Conservation (phyloP, 2,329 filamentous ascomycete species). For the Cercospora sesami region DNA sequence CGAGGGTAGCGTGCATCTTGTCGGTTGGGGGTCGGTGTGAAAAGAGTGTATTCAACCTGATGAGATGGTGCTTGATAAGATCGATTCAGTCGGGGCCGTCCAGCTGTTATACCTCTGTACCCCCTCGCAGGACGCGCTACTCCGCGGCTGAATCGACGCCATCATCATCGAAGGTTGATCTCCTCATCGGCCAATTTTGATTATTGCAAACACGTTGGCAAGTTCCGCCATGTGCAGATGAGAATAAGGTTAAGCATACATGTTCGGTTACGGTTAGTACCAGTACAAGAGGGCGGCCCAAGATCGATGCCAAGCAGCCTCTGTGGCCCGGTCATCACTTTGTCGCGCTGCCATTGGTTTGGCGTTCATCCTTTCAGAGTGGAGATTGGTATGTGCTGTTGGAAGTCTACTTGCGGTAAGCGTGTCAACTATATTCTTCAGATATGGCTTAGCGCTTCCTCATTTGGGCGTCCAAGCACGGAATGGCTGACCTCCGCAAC, state of each 20-base stretch:
- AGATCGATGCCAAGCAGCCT: neutral
- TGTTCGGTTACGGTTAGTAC: slow-evolving; percentile 5
- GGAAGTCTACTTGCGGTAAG: neutral
- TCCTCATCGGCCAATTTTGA: neutral
- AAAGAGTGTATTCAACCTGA: neutral
- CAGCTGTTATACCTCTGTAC: neutral
- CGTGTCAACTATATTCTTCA: no score
- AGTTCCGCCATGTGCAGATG: neutral
- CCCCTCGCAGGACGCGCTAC: neutral
- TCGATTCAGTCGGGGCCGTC: neutral
- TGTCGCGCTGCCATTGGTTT: neutral
- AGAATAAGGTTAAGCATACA: slow-evolving; percentile 21
- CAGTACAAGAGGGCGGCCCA: neutral
- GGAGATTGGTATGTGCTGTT: neutral
- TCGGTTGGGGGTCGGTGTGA: neutral
- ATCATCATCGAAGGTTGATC: slow-evolving; percentile 2
- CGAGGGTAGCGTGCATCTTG: slow-evolving; percentile 27
- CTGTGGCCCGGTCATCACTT: neutral
- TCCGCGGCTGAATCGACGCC: slow-evolving; percentile 1
- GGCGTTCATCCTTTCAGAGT: neutral
- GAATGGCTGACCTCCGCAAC: neutral
- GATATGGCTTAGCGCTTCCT: neutral
- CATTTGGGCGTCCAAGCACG: neutral
- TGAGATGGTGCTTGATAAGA: neutral
- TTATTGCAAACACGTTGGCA: neutral